phyloP scores from a whole-genome alignment of 805 yeast genomes.

The Myxozyma neotropica region DNA sequence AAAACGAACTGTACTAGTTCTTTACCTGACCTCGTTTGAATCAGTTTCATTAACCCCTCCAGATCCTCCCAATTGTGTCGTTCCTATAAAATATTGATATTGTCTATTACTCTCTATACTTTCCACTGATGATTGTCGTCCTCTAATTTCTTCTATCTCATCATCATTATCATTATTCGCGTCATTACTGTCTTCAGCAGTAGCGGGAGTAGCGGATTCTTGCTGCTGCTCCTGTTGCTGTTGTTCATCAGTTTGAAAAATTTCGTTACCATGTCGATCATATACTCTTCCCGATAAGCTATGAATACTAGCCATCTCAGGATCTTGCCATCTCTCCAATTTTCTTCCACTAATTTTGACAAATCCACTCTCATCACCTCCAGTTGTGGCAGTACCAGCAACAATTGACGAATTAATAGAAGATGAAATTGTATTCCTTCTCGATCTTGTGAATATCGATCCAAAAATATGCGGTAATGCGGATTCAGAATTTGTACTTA shows the following conservation, averaged over 20 bases:
- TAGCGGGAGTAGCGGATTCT: neutral
- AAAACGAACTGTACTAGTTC: no score
- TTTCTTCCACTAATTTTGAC: conserved; percentile 32
- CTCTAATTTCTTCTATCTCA: neutral
- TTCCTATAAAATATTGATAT: conserved; percentile 1
- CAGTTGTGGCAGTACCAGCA: neutral
- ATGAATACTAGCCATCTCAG: conserved; percentile 29
- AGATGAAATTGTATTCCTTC: conserved; percentile 16
- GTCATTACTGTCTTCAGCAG: neutral
- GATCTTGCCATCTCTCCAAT: conserved; percentile 34
- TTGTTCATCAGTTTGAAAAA: neutral
- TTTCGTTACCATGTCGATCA: conserved; percentile 26
- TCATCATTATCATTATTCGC: neutral
- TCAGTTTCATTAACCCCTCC: neutral
- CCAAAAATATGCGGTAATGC: conserved; percentile 18
- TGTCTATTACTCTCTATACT: conserved; percentile 1
- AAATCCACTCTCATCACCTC: conserved; percentile 19
- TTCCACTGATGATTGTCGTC: neutral
- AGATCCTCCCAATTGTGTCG: neutral
- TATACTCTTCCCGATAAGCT: conserved; percentile 28
- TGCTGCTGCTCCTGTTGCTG: neutral
- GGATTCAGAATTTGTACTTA: conserved; percentile 11
- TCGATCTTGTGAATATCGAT: conserved; percentile 20
- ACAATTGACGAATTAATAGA: conserved; percentile 6
- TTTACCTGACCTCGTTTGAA: no score